Evolutionary conservation across 2,329 filamentous ascomycete species (phyloP).

Genomic region (Microdochium trichocladiopsis): DNA sequence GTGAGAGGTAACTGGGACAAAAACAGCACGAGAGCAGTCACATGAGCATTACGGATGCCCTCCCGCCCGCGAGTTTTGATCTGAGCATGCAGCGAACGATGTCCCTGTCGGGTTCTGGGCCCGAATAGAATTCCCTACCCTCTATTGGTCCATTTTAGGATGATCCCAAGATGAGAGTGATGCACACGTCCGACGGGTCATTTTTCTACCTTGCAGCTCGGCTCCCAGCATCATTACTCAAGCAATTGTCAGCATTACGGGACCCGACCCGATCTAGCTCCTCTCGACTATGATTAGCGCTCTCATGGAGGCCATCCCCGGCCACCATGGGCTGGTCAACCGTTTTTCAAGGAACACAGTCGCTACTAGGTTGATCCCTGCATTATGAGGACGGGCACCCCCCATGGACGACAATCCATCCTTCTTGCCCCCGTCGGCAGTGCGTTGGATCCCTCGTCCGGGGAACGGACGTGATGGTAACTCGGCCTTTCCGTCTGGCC

Average conservation of each 20-base stretch:
- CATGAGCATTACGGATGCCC: too few species aligned
- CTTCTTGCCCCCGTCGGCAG: neutral
- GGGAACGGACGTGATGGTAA: too few species aligned
- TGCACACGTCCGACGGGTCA: too few species aligned
- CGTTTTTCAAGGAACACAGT: neutral
- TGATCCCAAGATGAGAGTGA: too few species aligned
- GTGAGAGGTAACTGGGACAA: too few species aligned
- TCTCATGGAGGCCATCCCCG: neutral
- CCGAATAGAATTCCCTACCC: too few species aligned
- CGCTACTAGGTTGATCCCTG: neutral
- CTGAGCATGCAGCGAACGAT: too few species aligned
- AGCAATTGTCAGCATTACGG: neutral
- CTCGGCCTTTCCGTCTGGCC: too few species aligned
- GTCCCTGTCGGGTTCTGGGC: too few species aligned
- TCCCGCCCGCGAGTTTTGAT: too few species aligned
- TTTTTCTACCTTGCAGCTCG: neutral
- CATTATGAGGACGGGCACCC: neutral
- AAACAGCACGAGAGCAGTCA: too few species aligned
- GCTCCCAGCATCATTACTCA: neutral
- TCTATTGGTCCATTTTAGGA: too few species aligned
- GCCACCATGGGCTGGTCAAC: neutral
- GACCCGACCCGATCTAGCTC: neutral
- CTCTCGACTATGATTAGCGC: neutral
- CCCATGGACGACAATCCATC: neutral
- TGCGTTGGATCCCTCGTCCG: neutral